Base-by-base conservation (phyloP, 805 yeast genomes). In the Blastobotrys robertii region DNA sequence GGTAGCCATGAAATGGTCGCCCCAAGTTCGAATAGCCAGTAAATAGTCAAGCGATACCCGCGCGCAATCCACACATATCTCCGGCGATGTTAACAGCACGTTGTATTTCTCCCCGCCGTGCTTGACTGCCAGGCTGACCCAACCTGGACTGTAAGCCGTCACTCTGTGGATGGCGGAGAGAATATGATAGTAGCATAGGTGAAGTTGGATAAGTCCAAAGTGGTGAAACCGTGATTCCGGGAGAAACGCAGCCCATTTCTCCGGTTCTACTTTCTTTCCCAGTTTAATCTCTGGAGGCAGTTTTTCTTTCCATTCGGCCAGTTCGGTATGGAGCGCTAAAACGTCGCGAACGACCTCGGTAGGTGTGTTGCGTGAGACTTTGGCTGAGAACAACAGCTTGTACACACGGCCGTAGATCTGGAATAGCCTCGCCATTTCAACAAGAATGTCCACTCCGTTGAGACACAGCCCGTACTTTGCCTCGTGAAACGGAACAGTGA, bases 141-240 rank as follows among this genome's bases (percentile, higher is more conserved):
- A 52, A 0, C 50, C 37, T 2, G 56, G 56, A 14, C 49, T 54
- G 38, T 52, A 53, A 4, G 55, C 54, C 6, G 49, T 44, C 13
- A 44, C 32, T 11, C 55, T 41, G 40, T 54, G 53, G 15, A 54
- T 39, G 9, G 39, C 41, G 4, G 50, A 31, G n/a, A 50, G 36
- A n/a, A 50, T 15, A 30, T 49, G 53, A 37, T 49, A 51, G 34
- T 48, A 54, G 28, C 41, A 39, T 19, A 41, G 51, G 16, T 50
- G 53, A 38, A 49, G 30, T 35, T 51, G 43, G 5, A 30, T 25
- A 25, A 45, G 16, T 43, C 37, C 12, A 45, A 41, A 30, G 40
- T 33, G 33, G 41, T 34, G 25, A 22, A 38, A 43, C 45, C 45
- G 45, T 16, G 35, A 39, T 30, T 37, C 34, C 2, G 40, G 29